A percentile compares a stretch with the other conserved stretches of the same genome.
Evolutionary conservation across 148 eudicot species (phyloP).

Genomic region (Cornus controversa): DNA sequence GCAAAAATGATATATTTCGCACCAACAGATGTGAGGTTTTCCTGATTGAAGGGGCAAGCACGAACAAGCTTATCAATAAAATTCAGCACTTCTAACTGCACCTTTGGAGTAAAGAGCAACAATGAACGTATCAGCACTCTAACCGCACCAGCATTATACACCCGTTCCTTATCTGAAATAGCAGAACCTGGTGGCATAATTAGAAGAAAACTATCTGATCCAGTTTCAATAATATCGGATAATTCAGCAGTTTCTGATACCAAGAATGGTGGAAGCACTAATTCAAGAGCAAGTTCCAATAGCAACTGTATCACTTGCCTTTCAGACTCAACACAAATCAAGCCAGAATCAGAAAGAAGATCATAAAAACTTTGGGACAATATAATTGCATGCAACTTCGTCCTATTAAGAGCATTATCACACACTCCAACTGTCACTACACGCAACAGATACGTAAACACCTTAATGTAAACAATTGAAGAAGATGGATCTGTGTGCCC

Average conservation of each 20-base stretch:
- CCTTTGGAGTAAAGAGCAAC: constrained; percentile 96
- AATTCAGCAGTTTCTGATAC: constrained; percentile 46
- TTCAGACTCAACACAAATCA: constrained; percentile 83
- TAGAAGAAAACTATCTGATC: constrained; percentile 56
- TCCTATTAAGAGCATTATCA: constrained; percentile 74
- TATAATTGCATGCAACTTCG: constrained; percentile 63
- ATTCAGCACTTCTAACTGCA: constrained; percentile 83
- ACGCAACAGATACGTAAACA: constrained; percentile 84
- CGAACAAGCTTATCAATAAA: constrained; percentile 85
- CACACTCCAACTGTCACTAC: constrained; percentile 78
- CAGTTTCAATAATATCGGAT: constrained; percentile 33
- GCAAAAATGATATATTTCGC: constrained; percentile 22
- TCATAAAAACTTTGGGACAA: constrained; percentile 85
- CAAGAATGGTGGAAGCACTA: constrained; percentile 81
- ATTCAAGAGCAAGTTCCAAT: constrained; percentile 90
- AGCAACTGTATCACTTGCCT: constrained; percentile 90
- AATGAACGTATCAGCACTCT: constrained; percentile 79
- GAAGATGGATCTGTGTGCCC: constrained; percentile 43
- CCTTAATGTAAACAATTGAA: constrained; percentile 46
- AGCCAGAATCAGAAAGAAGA: constrained; percentile 81
- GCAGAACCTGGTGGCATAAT: constrained; percentile 63
- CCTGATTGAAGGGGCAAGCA: constrained; percentile 90
- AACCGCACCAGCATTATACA: constrained; percentile 89
- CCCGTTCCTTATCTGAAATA: constrained; percentile 67
- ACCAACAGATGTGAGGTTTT: constrained; percentile 95